Evolutionary conservation across 805 yeast species (phyloP).

Genomic region (Brettanomyces sp.): DNA sequence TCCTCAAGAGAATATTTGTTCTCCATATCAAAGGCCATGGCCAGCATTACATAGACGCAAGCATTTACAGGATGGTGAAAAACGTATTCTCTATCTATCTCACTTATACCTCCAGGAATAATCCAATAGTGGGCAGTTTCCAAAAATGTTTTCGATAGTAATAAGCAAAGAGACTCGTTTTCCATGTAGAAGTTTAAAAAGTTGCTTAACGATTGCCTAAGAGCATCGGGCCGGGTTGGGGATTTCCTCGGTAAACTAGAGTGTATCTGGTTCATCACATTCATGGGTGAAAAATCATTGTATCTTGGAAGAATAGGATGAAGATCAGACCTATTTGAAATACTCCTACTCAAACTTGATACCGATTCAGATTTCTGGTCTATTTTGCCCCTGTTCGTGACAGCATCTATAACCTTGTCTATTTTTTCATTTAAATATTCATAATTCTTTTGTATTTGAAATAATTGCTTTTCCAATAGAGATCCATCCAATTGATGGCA

Average conservation of each 20-base stretch:
- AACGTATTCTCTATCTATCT: conserved; percentile 36
- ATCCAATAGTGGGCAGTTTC: conserved; percentile 52
- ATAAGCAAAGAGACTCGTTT: conserved; percentile 34
- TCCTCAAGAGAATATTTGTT: conserved; percentile 40
- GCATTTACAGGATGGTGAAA: conserved; percentile 43
- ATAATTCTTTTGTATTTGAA: too few relatives aligned
- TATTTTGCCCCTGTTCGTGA: too few relatives aligned
- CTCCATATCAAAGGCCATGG: conserved; percentile 49
- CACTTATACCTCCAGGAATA: conserved; percentile 50
- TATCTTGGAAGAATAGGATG: conserved; percentile 2
- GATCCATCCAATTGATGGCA: too few relatives aligned
- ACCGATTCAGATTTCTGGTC: too few relatives aligned
- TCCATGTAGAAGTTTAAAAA: conserved; percentile 37
- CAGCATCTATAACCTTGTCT: too few relatives aligned
- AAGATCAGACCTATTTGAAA: too few relatives aligned
- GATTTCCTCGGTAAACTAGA: conserved; percentile 14
- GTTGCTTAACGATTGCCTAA: conserved; percentile 29
- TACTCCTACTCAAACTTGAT: too few relatives aligned
- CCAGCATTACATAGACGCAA: conserved; percentile 42
- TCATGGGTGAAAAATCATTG: conserved; percentile 22
- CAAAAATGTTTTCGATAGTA: conserved; percentile 37
- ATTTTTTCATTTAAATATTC: too few relatives aligned
- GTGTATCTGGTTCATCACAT: conserved; percentile 22
- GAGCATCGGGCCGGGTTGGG: conserved; percentile 20
- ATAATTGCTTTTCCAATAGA: too few relatives aligned